phyloP scores from a whole-genome alignment of 305 asterid species.

The Fraxinus ornus region DNA sequence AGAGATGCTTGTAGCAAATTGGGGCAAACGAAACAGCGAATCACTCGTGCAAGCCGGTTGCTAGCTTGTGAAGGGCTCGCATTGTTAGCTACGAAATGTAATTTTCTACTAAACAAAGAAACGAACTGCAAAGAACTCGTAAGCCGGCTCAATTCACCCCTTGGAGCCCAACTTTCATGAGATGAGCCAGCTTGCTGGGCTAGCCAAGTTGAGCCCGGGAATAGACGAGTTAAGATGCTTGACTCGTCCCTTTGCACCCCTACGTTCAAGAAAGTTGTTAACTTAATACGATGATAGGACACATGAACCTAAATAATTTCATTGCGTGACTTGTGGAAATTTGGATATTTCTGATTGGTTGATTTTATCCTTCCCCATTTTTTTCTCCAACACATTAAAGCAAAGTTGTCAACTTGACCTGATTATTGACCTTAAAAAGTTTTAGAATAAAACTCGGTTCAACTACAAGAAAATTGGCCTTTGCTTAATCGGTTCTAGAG shows the following conservation, averaged over 20 bases:
- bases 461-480: background rate
- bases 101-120: background rate
- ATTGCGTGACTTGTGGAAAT: background rate
- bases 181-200: too few relatives aligned
- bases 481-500: background rate
- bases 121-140: too few relatives aligned
- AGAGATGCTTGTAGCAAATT: too few relatives aligned
- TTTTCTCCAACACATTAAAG: background rate
- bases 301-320: background rate
- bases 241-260: background rate
- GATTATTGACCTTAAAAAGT: background rate
- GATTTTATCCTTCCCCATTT: background rate
- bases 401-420: background rate
- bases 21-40: background rate
- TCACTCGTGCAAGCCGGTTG: background rate
- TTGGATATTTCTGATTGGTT: background rate
- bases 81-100: background rate
- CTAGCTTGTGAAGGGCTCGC: background rate
- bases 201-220: too few relatives aligned
- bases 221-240: too few relatives aligned
- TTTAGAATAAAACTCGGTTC: too few relatives aligned
- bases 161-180: too few relatives aligned
- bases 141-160: background rate
- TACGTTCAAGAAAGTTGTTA: background rate
- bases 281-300: background rate